These are phyloP conservation scores for Neurospora sp. DNA, from an alignment of 2,329 filamentous ascomycete species.

Conservation along the genomic window DNA sequence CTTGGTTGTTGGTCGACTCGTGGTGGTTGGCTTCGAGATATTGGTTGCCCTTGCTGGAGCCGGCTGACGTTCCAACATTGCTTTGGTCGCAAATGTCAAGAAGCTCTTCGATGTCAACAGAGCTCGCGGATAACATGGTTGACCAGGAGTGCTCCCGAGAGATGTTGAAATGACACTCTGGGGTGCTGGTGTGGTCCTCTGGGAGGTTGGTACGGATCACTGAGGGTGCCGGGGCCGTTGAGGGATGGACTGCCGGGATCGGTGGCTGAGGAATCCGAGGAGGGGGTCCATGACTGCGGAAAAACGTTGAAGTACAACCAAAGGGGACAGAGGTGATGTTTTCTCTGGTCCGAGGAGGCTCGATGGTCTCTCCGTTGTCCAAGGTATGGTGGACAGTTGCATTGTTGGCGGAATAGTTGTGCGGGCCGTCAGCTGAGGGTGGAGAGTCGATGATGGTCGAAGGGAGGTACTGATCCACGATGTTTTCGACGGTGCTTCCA, in stretches of 20 bases:
- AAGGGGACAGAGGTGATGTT: background rate
- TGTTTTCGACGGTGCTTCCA: slow-evolving; percentile 23
- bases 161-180: background rate
- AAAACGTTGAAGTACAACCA: background rate
- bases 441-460: slow-evolving; percentile 4
- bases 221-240: background rate
- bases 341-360: background rate
- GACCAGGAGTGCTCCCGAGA: background rate
- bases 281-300: background rate
- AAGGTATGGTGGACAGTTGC: slow-evolving; percentile 6
- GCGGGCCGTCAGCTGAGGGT: background rate
- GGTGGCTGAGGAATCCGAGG: background rate
- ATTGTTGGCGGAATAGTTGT: background rate
- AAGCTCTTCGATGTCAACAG: background rate
- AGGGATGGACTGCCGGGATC: background rate
- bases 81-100: background rate
- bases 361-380: background rate
- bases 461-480: slow-evolving; percentile 23
- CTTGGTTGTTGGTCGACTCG: background rate
- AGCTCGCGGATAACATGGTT: background rate
- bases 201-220: background rate
- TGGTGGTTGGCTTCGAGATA: background rate
- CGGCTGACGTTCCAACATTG: background rate
- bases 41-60: background rate
- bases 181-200: background rate